Percentiles rank a stretch among this genome's conserved stretches.
phyloP scores from a whole-genome alignment of 2,329 filamentous ascomycete species.

The Aspergillus pseudotamarii region DNA sequence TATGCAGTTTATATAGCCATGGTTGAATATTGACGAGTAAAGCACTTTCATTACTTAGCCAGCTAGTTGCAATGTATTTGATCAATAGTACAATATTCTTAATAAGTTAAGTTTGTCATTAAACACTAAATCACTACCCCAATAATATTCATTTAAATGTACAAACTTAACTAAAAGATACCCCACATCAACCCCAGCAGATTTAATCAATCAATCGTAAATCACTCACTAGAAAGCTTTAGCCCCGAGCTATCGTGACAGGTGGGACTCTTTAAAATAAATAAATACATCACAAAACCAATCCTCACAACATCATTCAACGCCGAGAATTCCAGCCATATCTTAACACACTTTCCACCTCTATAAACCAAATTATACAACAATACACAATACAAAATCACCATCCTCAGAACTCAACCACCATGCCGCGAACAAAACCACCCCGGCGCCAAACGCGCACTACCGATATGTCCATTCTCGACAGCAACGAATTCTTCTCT shows the following conservation, averaged over 20 bases:
- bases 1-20: too few relatives aligned
- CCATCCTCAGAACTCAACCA: too few relatives aligned
- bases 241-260: not conserved
- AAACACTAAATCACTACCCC: too few relatives aligned
- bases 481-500: conserved; percentile 34
- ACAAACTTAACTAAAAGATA: not conserved
- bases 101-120: too few relatives aligned
- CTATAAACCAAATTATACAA: not conserved
- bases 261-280: not conserved
- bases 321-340: not conserved
- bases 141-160: too few relatives aligned
- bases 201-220: not conserved
- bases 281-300: not conserved
- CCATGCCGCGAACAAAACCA: not conserved
- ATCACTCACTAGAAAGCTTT: not conserved
- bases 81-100: too few relatives aligned
- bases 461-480: not conserved
- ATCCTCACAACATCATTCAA: not conserved
- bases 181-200: not conserved
- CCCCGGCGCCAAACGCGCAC: not conserved
- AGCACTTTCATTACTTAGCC: too few relatives aligned
- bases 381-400: too few relatives aligned
- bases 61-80: too few relatives aligned
- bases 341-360: not conserved
- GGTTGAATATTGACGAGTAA: too few relatives aligned